These are phyloP conservation scores for Lichtheimia corymbifera DNA, from an alignment of 371 early-diverging fungal genomes.

Conservation along the genomic window DNA sequence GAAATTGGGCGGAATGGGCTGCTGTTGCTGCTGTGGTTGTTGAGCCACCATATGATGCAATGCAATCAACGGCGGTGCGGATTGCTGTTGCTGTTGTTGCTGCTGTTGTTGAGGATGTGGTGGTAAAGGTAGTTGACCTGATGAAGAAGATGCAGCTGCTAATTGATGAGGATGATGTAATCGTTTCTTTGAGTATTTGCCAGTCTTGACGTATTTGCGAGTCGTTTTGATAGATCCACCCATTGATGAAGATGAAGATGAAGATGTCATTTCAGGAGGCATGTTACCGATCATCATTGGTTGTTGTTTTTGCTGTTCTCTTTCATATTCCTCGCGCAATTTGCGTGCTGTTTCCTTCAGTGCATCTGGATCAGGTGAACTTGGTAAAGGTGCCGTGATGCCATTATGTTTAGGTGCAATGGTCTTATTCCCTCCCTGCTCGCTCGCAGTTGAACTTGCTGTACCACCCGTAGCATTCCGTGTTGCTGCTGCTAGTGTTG, in stretches of 20 bases:
- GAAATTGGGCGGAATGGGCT: background rate
- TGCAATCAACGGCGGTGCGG: background rate
- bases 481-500: conserved; percentile 51
- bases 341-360: conserved; percentile 39
- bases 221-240: conserved; percentile 42
- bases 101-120: conserved; percentile 16
- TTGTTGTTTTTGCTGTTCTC: conserved; percentile 22
- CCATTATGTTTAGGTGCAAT: conserved; percentile 35
- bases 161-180: conserved; percentile 11
- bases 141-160: too few species aligned
- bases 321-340: conserved; percentile 39
- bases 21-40: background rate
- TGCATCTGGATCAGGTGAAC: conserved; percentile 25
- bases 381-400: conserved; percentile 26
- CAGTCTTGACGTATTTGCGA: conserved; percentile 64
- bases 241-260: too few species aligned
- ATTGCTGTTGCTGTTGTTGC: conserved; percentile 14
- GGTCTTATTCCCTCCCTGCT: conserved; percentile 15
- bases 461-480: conserved; percentile 1
- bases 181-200: conserved; percentile 67
- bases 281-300: conserved; percentile 9
- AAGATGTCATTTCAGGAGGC: too few species aligned
- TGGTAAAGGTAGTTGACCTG: background rate
- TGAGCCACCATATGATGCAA: background rate
- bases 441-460: conserved; percentile 8